Percentiles rank a stretch among this genome's conserved stretches.
phyloP scores from a whole-genome alignment of 306 rosid species.

The Quercus robur region DNA sequence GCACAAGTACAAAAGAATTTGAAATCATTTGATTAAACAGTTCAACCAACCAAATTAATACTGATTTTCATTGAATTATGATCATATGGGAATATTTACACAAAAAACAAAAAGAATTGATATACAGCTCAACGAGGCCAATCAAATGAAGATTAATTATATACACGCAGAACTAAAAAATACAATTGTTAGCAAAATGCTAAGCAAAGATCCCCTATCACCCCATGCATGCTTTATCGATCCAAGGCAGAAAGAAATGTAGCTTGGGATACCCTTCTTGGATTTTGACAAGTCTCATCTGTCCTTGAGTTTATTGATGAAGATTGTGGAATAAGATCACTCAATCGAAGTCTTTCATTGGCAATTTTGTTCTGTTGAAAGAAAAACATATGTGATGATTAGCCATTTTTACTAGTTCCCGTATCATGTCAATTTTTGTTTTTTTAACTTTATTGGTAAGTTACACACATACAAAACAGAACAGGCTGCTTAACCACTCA shows the following conservation, averaged over 20 bases:
- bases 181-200: constrained; percentile 14
- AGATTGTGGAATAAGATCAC: constrained; percentile 63
- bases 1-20: neutral
- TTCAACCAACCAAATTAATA: neutral
- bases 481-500: neutral
- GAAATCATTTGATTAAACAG: neutral
- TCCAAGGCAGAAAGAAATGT: constrained; percentile 75
- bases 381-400: neutral
- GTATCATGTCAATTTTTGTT: too few species aligned
- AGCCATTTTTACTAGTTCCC: neutral
- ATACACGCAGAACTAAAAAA: neutral
- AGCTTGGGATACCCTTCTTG: constrained; percentile 52
- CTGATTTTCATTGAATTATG: constrained; percentile 10
- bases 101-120: constrained; percentile 6
- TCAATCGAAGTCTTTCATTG: constrained; percentile 58
- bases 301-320: constrained; percentile 53
- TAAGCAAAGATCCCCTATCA: constrained; percentile 3
- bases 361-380: constrained; percentile 56
- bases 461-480: too few species aligned
- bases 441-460: too few species aligned
- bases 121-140: neutral
- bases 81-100: constrained; percentile 31
- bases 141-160: neutral
- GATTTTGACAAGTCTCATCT: constrained; percentile 51
- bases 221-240: constrained; percentile 37